A percentile compares a stretch with the other conserved stretches of the same genome.
Conservation (phyloP, 2,329 filamentous ascomycete species). For the Paecilomyces sp. region DNA sequence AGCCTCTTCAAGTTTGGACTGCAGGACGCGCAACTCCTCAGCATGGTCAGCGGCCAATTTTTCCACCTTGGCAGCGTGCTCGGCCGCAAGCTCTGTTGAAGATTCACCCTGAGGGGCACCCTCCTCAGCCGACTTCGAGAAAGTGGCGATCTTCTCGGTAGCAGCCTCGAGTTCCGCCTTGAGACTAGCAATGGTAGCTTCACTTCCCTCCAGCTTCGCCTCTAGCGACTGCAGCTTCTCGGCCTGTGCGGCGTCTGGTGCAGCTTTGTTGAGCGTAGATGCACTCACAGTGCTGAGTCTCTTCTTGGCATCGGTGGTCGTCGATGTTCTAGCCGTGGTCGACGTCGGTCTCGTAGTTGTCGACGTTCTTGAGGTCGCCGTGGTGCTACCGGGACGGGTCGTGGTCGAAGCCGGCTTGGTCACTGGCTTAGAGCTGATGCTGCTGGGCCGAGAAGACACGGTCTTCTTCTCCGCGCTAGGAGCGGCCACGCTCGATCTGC, state of each 20-base stretch:
- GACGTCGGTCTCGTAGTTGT: conserved; percentile 15
- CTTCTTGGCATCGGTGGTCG: conserved; percentile 25
- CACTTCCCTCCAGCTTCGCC: conserved; percentile 28
- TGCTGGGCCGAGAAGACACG: conserved; percentile 16
- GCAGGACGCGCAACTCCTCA: conserved; percentile 25
- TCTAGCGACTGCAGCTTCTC: conserved; percentile 29
- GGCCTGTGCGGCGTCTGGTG: conserved; percentile 16
- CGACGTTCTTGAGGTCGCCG: conserved; percentile 13
- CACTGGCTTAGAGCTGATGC: conserved; percentile 11
- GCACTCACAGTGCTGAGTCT: conserved; percentile 24
- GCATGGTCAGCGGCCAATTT: conserved; percentile 24
- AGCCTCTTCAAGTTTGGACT: conserved; percentile 26
- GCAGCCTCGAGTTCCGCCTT: conserved; percentile 26
- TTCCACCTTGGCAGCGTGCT: conserved; percentile 26
- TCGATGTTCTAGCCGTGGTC: conserved; percentile 12
- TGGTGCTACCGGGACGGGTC: conserved; percentile 17
- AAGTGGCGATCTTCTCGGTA: conserved; percentile 27
- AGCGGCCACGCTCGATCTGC: conserved; percentile 30
- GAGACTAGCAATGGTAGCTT: conserved; percentile 24
- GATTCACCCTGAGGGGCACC: conserved; percentile 13
- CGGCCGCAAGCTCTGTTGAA: conserved; percentile 17
- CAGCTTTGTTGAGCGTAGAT: conserved; percentile 18
- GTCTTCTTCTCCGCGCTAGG: conserved; percentile 26
- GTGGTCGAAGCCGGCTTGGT: conserved; percentile 19
- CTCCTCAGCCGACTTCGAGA: conserved; percentile 19